These are phyloP conservation scores for Lotmaria passim DNA, from an alignment of 208 protist species.

Conservation along the genomic window DNA sequence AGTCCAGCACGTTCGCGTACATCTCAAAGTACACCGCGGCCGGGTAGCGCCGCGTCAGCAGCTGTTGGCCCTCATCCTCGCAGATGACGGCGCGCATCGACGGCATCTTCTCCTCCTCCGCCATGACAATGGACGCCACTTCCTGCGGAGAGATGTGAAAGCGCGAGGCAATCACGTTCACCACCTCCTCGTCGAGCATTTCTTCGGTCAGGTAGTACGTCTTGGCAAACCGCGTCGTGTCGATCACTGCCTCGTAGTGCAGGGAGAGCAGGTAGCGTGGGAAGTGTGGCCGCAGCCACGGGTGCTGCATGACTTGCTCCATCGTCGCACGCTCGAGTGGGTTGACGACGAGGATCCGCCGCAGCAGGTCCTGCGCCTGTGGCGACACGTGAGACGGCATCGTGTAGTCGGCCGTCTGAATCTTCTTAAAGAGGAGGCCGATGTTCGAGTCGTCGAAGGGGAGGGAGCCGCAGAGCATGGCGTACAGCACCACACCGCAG, in stretches of 20 bases:
- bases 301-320: slow-evolving; percentile 89
- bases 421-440: slow-evolving; percentile 72
- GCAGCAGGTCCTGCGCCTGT: slow-evolving; percentile 61
- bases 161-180: slow-evolving; percentile 57
- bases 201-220: slow-evolving; percentile 37
- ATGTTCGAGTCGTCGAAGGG: slow-evolving; percentile 86
- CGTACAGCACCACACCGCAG: slow-evolving; percentile 88
- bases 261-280: slow-evolving; percentile 68
- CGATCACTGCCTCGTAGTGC: slow-evolving; percentile 71
- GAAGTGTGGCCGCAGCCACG: slow-evolving; percentile 70
- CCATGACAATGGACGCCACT: slow-evolving; percentile 53
- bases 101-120: slow-evolving; percentile 59
- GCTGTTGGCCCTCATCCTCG: slow-evolving; percentile 25
- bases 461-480: slow-evolving; percentile 79
- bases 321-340: slow-evolving; percentile 88
- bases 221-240: slow-evolving; percentile 64
- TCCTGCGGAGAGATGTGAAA: slow-evolving; percentile 58
- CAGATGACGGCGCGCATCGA: slow-evolving; percentile 53
- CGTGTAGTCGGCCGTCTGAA: slow-evolving; percentile 68
- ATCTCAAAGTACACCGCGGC: slow-evolving; percentile 71
- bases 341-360: slow-evolving; percentile 75
- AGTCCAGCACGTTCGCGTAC: slow-evolving; percentile 77
- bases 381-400: slow-evolving; percentile 57
- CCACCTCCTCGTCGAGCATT: slow-evolving; percentile 63
- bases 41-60: slow-evolving; percentile 53